Conservation (phyloP, 148 eudicot species). For the Fallopia convolvulus region DNA sequence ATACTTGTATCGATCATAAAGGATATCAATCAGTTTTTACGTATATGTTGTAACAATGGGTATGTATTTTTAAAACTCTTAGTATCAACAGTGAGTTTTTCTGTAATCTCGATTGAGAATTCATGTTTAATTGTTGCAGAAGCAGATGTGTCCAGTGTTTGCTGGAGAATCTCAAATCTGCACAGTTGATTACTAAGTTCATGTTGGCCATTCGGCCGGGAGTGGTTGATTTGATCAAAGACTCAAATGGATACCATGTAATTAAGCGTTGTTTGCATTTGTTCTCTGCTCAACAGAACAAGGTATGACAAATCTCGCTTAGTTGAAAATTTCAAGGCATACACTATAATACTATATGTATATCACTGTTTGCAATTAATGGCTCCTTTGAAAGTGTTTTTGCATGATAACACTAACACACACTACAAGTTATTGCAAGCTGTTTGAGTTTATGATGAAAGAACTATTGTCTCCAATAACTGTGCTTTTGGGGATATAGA, state of each 20-base stretch:
- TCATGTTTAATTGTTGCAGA: constrained; percentile 20
- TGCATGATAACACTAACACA: too few relatives aligned
- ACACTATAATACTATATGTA: not conserved
- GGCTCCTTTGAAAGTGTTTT: not conserved
- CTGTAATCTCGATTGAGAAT: not conserved
- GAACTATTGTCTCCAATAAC: too few relatives aligned
- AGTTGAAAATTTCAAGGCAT: not conserved
- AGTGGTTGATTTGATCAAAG: constrained; percentile 42
- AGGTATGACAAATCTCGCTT: constrained; percentile 18
- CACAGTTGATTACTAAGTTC: constrained; percentile 32
- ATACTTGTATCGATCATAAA: constrained; percentile 31
- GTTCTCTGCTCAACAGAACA: constrained; percentile 25
- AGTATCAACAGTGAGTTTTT: not conserved
- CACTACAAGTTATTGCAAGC: not conserved
- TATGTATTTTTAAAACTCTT: constrained; percentile 2
- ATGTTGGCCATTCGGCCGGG: constrained; percentile 42
- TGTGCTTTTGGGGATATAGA: too few relatives aligned
- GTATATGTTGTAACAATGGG: constrained; percentile 49
- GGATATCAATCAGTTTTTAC: constrained; percentile 32
- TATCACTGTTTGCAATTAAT: too few relatives aligned
- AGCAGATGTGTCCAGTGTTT: constrained; percentile 55
- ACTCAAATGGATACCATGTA: constrained; percentile 51
- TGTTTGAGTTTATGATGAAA: too few relatives aligned
- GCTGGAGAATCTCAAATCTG: constrained; percentile 44
- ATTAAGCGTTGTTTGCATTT: constrained; percentile 23